phyloP scores from a whole-genome alignment of 1,139 yeast genomes.

The Nematodospora anomalae region DNA sequence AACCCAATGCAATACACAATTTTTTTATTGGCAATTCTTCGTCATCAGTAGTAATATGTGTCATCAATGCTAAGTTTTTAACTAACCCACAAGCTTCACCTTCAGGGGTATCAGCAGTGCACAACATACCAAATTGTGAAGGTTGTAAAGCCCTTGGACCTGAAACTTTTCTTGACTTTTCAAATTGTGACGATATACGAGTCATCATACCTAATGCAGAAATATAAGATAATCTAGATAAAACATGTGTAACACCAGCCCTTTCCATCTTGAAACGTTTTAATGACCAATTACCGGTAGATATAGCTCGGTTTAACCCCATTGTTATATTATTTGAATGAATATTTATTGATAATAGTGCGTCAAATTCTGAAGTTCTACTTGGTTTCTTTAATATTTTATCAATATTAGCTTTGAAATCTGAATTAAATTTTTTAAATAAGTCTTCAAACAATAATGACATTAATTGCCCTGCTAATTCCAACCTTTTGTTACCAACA shows the following conservation, averaged over 20 bases:
- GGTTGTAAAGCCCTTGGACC: constrained; percentile 99
- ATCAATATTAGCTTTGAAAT: constrained; percentile 91
- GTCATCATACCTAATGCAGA: constrained; percentile 99
- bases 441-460: constrained; percentile 92
- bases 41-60: constrained; percentile 97
- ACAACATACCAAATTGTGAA: constrained; percentile 97
- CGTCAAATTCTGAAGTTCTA: constrained; percentile 93
- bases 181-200: constrained; percentile 96
- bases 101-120: constrained; percentile 99
- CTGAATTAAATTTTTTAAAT: constrained; percentile 91
- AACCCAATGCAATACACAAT: constrained; percentile 80
- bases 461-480: constrained; percentile 96
- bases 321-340: constrained; percentile 91
- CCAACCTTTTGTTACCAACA: constrained; percentile 96
- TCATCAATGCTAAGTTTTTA: constrained; percentile 94
- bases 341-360: constrained; percentile 80
- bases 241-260: constrained; percentile 98
- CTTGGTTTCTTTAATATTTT: constrained; percentile 92
- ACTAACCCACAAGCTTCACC: constrained; percentile 99
- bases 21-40: constrained; percentile 86
- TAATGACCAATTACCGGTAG: constrained; percentile 98
- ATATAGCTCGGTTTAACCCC: constrained; percentile 93
- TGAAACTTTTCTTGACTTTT: constrained; percentile 94
- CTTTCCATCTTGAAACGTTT: constrained; percentile 99
- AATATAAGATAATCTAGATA: constrained; percentile 86